Percentiles rank a stretch among this genome's conserved stretches.
Conservation (phyloP, 2,329 filamentous ascomycete species). For the Pseudocercospora pini-densiflorae region DNA sequence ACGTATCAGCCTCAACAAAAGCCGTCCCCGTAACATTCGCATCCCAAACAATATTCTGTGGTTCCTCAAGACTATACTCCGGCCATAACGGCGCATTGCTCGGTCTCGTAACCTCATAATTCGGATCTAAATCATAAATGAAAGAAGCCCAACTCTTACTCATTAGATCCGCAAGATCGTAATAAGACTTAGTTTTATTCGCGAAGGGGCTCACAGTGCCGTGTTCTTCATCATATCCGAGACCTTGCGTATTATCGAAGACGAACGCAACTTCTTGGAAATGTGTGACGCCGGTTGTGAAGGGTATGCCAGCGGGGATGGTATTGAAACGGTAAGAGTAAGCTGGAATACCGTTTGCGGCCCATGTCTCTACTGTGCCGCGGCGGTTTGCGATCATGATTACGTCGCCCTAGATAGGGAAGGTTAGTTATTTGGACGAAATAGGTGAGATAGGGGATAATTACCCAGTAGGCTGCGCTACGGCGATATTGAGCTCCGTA, state of each 20-base stretch:
- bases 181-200: conserved; percentile 44
- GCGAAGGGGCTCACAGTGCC: conserved; percentile 41
- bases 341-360: conserved; percentile 52
- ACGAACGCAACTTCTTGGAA: conserved; percentile 55
- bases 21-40: conserved; percentile 45
- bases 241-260: conserved; percentile 51
- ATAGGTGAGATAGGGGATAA: not conserved
- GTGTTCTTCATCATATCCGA: conserved; percentile 44
- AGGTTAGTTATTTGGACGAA: not conserved
- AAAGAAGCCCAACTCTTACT: conserved; percentile 52
- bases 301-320: conserved; percentile 50
- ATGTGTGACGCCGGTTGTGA: conserved; percentile 55
- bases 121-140: conserved; percentile 48
- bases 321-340: conserved; percentile 70
- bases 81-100: conserved; percentile 43
- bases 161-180: conserved; percentile 49
- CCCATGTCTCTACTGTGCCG: conserved; percentile 57
- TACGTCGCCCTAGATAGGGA: conserved; percentile 53
- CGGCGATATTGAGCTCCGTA: conserved; percentile 59
- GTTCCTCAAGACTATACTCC: conserved; percentile 42
- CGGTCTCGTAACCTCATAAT: conserved; percentile 26
- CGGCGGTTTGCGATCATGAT: conserved; percentile 62
- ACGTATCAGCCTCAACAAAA: conserved; percentile 50
- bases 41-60: conserved; percentile 52
- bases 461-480: conserved; percentile 52